Conservation (phyloP, 2,329 filamentous ascomycete species). For the Tolypocladium inflatum region DNA sequence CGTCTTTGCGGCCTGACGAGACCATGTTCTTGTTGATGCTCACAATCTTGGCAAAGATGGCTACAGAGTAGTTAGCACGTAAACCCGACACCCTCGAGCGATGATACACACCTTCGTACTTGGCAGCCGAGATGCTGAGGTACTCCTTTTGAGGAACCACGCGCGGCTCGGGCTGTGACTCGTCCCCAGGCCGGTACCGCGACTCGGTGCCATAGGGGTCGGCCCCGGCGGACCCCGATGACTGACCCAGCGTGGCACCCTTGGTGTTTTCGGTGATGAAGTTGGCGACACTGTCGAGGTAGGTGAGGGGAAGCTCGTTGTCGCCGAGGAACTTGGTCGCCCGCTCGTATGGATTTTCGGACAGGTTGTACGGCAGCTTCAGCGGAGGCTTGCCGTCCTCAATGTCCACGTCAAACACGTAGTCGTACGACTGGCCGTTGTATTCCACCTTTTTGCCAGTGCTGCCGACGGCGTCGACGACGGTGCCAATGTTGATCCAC, state of each 20-base stretch:
- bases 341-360: slow-evolving; percentile 84
- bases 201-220: slow-evolving; percentile 74
- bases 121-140: slow-evolving; percentile 66
- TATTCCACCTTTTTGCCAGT: slow-evolving; percentile 69
- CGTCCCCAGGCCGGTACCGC: slow-evolving; percentile 62
- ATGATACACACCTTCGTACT: slow-evolving; percentile 41
- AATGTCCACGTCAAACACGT: slow-evolving; percentile 93
- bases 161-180: slow-evolving; percentile 34
- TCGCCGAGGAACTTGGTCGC: slow-evolving; percentile 85
- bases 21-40: slow-evolving; percentile 68
- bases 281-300: slow-evolving; percentile 84
- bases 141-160: slow-evolving; percentile 72
- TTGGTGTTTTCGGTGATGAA: slow-evolving; percentile 89
- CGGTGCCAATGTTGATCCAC: slow-evolving; percentile 88
- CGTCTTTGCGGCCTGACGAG: slow-evolving; percentile 59
- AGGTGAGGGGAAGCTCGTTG: slow-evolving; percentile 79
- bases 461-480: slow-evolving; percentile 81
- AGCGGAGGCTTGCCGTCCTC: slow-evolving; percentile 87
- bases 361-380: slow-evolving; percentile 89
- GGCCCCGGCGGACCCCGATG: slow-evolving; percentile 38
- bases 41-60: slow-evolving; percentile 67
- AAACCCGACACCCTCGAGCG: neutral
- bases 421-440: slow-evolving; percentile 85
- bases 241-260: slow-evolving; percentile 69
- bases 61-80: slow-evolving; percentile 24